Evolutionary conservation across 2,329 filamentous ascomycete species (phyloP).

Genomic region (Cladosporium oxysporum): DNA sequence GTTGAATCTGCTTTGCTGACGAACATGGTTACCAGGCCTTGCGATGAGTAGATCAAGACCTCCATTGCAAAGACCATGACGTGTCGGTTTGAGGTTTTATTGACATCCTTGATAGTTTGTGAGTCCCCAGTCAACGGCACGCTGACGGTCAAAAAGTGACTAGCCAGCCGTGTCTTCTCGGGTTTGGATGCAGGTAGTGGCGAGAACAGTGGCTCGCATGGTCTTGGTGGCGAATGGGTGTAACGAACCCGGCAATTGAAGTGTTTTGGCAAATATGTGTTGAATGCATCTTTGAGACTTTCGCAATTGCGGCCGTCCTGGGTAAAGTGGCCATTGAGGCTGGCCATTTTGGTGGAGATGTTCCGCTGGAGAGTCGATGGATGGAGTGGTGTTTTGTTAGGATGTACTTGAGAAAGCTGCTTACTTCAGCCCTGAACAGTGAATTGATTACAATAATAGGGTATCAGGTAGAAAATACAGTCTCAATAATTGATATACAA

Average conservation of each 20-base stretch:
- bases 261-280: conserved; percentile 54
- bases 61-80: conserved; percentile 83
- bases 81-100: conserved; percentile 27
- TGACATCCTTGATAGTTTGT: conserved; percentile 30
- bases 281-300: conserved; percentile 45
- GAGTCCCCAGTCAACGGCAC: conserved; percentile 44
- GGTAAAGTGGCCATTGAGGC: conserved; percentile 6
- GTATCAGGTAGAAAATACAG: not conserved
- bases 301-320: conserved; percentile 2
- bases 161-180: conserved; percentile 82
- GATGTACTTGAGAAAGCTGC: not conserved
- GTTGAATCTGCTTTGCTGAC: conserved; percentile 97
- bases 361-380: conserved; percentile 3
- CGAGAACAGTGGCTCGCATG: conserved; percentile 74
- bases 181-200: conserved; percentile 70
- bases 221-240: conserved; percentile 79
- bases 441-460: not conserved
- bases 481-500: not conserved
- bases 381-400: not conserved
- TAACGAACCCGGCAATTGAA: conserved; percentile 74
- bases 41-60: conserved; percentile 80
- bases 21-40: conserved; percentile 80
- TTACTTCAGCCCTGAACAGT: not conserved
- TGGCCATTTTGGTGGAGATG: conserved; percentile 15
- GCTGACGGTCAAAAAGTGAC: conserved; percentile 68